A percentile compares a stretch with the other conserved stretches of the same genome.
Conservation (phyloP, 176 grass and related monocot genomes). For the Carex scoparia region DNA sequence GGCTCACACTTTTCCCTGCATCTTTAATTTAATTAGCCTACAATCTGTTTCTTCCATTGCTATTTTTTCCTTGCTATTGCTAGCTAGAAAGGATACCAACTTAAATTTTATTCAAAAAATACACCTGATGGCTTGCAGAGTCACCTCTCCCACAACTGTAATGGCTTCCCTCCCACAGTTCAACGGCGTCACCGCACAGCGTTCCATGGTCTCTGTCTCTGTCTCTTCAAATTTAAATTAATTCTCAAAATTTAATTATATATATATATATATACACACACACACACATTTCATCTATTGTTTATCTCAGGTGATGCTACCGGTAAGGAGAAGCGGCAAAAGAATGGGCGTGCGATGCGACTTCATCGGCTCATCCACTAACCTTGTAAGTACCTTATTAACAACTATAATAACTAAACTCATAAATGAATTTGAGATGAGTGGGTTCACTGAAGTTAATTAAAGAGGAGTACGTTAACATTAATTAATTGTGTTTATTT, state of each 20-base stretch:
- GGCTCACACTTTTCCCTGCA: conserved; percentile 31
- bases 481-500: not conserved
- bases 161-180: conserved; percentile 51
- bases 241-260: not conserved
- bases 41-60: not conserved
- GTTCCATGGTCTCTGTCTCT: conserved; percentile 30
- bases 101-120: not conserved
- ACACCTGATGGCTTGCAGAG: conserved; percentile 49
- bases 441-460: not conserved
- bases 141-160: conserved; percentile 46
- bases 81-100: not conserved
- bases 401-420: not conserved
- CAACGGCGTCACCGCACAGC: conserved; percentile 48
- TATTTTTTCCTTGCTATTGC: not conserved
- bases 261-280: no score
- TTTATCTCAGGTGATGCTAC: conserved; percentile 31
- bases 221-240: not conserved
- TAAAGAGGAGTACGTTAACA: no score
- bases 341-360: conserved; percentile 69
- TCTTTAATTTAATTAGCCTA: not conserved
- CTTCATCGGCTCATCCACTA: conserved; percentile 88
- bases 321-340: conserved; percentile 31
- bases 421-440: not conserved
- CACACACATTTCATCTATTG: not conserved
- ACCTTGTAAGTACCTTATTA: conserved; percentile 36